These are phyloP conservation scores for Penicillium cinerascens DNA, from an alignment of 495 filamentous ascomycete genomes.

Conservation along the genomic window DNA sequence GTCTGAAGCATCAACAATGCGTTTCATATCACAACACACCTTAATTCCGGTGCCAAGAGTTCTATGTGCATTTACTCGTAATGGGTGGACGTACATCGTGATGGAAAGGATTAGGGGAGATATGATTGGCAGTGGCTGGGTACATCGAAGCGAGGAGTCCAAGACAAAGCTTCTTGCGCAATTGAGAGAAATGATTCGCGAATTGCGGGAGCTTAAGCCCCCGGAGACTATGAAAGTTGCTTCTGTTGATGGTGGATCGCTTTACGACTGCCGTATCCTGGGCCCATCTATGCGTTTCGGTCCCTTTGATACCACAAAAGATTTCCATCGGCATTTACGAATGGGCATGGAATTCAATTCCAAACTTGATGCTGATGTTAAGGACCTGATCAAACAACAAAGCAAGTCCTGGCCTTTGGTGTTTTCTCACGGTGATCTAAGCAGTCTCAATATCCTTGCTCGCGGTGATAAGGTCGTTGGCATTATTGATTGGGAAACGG, in stretches of 20 bases:
- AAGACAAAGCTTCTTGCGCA: constrained; percentile 43
- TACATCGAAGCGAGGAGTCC: constrained; percentile 33
- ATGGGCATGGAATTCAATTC: constrained; percentile 33
- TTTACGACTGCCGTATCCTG: constrained; percentile 40
- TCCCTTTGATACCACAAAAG: constrained; percentile 39
- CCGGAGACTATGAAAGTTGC: constrained; percentile 31
- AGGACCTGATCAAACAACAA: constrained; percentile 38
- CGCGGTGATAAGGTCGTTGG: constrained; percentile 39
- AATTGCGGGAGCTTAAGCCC: constrained; percentile 40
- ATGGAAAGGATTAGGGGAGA: constrained; percentile 51
- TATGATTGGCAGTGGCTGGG: constrained; percentile 32
- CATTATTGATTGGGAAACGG: constrained; percentile 53
- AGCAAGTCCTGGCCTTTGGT: constrained; percentile 28
- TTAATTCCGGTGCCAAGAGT: constrained; percentile 51
- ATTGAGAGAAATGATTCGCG: constrained; percentile 34
- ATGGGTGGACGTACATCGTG: constrained; percentile 44
- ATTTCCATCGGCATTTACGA: constrained; percentile 45
- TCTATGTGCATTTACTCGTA: constrained; percentile 44
- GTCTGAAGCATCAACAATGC: constrained; percentile 47
- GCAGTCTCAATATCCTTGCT: constrained; percentile 41
- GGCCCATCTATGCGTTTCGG: constrained; percentile 30
- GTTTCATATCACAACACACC: constrained; percentile 44
- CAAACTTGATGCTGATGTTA: constrained; percentile 27
- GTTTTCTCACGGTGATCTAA: constrained; percentile 43
- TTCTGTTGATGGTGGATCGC: constrained; percentile 38